Conservation (phyloP, 768 basidiomycete genomes). For the Mycena amicta region DNA sequence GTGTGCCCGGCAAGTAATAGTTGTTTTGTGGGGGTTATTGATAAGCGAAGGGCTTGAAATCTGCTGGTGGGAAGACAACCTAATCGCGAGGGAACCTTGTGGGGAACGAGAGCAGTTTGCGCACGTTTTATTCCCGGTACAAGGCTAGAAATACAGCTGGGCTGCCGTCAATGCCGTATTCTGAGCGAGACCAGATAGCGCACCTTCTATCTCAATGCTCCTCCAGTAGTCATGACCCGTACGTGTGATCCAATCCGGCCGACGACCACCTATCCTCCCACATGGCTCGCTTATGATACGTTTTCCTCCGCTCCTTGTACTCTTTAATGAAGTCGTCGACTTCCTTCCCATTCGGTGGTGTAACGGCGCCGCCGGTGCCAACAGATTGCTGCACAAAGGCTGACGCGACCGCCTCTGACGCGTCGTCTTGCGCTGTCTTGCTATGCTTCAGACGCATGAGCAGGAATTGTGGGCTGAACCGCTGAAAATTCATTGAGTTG, state of each 20-base stretch:
- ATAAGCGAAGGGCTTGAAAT: no score
- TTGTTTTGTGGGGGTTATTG: no score
- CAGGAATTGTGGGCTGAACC: constrained; percentile 85
- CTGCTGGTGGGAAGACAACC: no score
- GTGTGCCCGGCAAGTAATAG: no score
- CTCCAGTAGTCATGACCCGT: no score
- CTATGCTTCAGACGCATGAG: constrained; percentile 86
- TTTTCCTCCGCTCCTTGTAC: constrained; percentile 84
- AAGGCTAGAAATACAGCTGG: no score
- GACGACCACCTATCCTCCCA: constrained; percentile 85
- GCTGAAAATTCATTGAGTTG: no score
- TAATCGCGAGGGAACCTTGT: no score
- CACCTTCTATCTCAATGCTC: no score
- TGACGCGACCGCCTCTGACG: constrained; percentile 83
- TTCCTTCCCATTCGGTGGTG: constrained; percentile 52
- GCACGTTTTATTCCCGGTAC: no score
- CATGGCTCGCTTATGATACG: constrained; percentile 91
- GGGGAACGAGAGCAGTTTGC: no score
- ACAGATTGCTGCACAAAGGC: constrained; percentile 68
- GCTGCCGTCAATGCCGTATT: no score
- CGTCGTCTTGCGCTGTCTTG: constrained; percentile 87
- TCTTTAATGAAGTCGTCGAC: constrained; percentile 87
- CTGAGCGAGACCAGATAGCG: background rate
- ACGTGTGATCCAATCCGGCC: constrained; percentile 73
- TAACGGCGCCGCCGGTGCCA: constrained; percentile 30